phyloP scores from a whole-genome alignment of 306 rosid genomes.

The Quercus bicolor region DNA sequence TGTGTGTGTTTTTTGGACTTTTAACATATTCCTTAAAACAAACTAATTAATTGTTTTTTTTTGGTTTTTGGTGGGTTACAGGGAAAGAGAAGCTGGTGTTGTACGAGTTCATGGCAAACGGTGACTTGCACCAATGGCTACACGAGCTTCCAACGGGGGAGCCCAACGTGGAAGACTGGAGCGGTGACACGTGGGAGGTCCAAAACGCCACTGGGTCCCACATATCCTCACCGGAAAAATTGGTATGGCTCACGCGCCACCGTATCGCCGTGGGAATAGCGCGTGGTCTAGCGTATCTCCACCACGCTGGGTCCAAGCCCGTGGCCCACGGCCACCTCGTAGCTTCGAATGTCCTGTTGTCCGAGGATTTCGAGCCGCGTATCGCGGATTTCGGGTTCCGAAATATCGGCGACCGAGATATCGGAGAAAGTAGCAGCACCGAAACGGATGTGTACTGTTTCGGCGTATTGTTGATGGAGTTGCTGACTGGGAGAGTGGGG shows the following conservation, averaged over 20 bases:
- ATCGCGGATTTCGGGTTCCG: conserved; percentile 75
- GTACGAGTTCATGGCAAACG: conserved; percentile 88
- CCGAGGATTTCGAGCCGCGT: conserved; percentile 73
- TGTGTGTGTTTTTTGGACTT: too few relatives aligned
- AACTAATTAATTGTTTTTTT: not conserved
- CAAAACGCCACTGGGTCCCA: conserved; percentile 35
- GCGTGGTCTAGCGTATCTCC: conserved; percentile 88
- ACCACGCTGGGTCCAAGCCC: conserved; percentile 85
- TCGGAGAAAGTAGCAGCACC: conserved; percentile 22
- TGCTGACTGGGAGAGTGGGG: conserved; percentile 70
- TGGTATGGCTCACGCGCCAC: conserved; percentile 84
- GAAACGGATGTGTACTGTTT: conserved; percentile 91
- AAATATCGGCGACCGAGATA: conserved; percentile 20
- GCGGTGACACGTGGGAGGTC: conserved; percentile 82
- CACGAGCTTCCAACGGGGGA: conserved; percentile 90
- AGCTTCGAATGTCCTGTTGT: conserved; percentile 58
- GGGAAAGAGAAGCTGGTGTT: conserved; percentile 86
- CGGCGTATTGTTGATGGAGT: conserved; percentile 91
- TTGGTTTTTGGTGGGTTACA: not conserved
- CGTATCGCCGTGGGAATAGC: conserved; percentile 88
- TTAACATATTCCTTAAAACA: not conserved
- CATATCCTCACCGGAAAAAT: conserved; percentile 45
- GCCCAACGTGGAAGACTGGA: conserved; percentile 94
- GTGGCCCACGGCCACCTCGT: conserved; percentile 86
- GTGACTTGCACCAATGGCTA: conserved; percentile 83